Evolutionary conservation across 2,329 filamentous ascomycete genomes (phyloP).

Genomic region (Westerdykella ornata): DNA sequence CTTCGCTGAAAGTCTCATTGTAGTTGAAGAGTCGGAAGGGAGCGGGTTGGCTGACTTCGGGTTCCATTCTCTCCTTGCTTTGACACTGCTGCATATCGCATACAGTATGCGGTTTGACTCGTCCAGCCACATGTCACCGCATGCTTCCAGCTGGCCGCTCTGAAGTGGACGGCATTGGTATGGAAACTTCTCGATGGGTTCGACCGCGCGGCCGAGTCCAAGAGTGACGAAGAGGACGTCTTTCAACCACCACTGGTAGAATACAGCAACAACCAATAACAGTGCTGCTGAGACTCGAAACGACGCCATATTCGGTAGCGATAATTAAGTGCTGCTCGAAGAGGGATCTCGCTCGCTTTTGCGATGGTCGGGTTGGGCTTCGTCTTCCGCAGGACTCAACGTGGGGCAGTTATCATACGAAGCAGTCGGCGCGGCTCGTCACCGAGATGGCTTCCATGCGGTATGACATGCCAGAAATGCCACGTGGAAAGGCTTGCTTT

Average conservation of each 20-base stretch:
- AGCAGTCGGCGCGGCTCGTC: no score
- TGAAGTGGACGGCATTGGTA: constrained; percentile 6
- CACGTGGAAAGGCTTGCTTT: no score
- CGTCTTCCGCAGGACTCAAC: no score
- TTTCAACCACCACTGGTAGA: constrained; percentile 5
- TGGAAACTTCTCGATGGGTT: constrained; percentile 9
- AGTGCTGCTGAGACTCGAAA: background rate
- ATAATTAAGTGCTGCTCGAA: no score
- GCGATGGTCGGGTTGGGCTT: no score
- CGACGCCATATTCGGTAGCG: no score
- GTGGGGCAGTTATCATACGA: no score
- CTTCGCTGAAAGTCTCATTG: background rate
- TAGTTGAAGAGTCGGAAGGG: no score
- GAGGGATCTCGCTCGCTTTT: no score
- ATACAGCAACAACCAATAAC: constrained; percentile 1
- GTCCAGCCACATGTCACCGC: constrained; percentile 11
- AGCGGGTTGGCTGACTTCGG: constrained; percentile 3
- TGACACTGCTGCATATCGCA: constrained; percentile 7
- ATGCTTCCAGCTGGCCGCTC: constrained; percentile 7
- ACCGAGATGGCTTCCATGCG: no score
- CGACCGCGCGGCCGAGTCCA: constrained; percentile 1
- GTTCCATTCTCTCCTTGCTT: constrained; percentile 7
- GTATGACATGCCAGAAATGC: no score
- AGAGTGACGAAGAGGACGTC: constrained; percentile 3
- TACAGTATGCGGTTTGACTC: constrained; percentile 8